A percentile compares a stretch with the other conserved stretches of the same genome.
These are phyloP conservation scores for Lizonia empirigonia DNA, from an alignment of 2,329 filamentous ascomycete species.

Conservation along the genomic window DNA sequence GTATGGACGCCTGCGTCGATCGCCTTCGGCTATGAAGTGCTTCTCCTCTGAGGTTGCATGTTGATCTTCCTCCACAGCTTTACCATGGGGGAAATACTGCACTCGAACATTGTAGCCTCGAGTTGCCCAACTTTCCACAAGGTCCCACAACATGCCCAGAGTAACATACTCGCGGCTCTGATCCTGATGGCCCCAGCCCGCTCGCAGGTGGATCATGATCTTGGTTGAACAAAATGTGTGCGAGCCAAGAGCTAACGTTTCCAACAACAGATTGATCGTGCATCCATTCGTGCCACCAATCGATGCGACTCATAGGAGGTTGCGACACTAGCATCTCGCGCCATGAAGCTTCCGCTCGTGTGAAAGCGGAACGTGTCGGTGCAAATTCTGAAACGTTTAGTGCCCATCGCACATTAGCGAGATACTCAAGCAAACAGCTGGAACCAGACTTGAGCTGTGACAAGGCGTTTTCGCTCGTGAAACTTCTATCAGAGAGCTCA, in stretches of 20 bases:
- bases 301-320: background rate
- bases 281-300: background rate
- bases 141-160: background rate
- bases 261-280: background rate
- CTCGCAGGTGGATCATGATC: background rate
- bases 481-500: no score
- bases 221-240: background rate
- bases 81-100: background rate
- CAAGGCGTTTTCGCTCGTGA: no score
- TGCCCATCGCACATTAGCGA: no score
- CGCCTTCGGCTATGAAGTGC: background rate
- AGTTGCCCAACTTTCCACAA: background rate
- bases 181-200: background rate
- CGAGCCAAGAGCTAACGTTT: background rate
- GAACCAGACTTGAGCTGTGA: no score
- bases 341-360: background rate
- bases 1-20: background rate
- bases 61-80: background rate
- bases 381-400: background rate
- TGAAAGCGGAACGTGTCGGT: background rate
- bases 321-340: background rate
- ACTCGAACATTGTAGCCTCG: background rate
- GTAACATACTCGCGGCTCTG: background rate
- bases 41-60: background rate
- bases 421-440: no score